Conservation (phyloP, 805 yeast species). For the Hanseniaspora lachancei region DNA sequence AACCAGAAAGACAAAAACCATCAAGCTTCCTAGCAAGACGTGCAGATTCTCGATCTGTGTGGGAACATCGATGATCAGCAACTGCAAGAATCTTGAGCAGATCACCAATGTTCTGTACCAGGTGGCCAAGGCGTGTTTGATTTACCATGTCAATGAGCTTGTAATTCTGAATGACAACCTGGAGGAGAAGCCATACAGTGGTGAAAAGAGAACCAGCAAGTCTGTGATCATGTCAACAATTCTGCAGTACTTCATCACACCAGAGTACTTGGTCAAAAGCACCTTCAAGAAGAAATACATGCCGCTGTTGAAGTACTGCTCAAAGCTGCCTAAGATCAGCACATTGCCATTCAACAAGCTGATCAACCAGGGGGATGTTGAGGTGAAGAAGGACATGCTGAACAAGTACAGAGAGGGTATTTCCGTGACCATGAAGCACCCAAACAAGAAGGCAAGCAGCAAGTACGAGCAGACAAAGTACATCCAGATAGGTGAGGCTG, state of each 20-base stretch:
- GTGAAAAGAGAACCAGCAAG: conserved; percentile 22
- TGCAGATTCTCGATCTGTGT: conserved; percentile 49
- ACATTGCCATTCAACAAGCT: conserved; percentile 60
- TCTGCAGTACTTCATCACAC: conserved; percentile 71
- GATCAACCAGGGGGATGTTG: conserved; percentile 26
- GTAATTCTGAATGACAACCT: conserved; percentile 43
- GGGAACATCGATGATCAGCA: conserved; percentile 53
- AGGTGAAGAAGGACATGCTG: conserved; percentile 24
- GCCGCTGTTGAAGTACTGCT: conserved; percentile 48
- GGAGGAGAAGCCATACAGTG: conserved; percentile 8
- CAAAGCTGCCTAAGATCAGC: conserved; percentile 55
- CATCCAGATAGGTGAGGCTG: conserved; percentile 59
- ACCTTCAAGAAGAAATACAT: conserved; percentile 40
- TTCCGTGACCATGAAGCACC: conserved; percentile 31
- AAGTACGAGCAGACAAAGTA: conserved; percentile 52
- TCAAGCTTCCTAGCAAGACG: conserved; percentile 15
- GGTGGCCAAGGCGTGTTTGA: conserved; percentile 60
- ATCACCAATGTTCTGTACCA: conserved; percentile 63
- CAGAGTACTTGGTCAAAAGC: conserved; percentile 59
- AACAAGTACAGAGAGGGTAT: conserved; percentile 45
- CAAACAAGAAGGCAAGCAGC: conserved; percentile 26
- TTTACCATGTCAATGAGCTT: conserved; percentile 60
- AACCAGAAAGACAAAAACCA: background rate
- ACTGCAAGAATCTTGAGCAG: conserved; percentile 58
- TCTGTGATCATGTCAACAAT: conserved; percentile 51